A percentile compares a stretch with the other conserved stretches of the same genome.
Evolutionary conservation across 306 rosid genomes (phyloP).

Genomic region (Vigna reflexopilosa): DNA sequence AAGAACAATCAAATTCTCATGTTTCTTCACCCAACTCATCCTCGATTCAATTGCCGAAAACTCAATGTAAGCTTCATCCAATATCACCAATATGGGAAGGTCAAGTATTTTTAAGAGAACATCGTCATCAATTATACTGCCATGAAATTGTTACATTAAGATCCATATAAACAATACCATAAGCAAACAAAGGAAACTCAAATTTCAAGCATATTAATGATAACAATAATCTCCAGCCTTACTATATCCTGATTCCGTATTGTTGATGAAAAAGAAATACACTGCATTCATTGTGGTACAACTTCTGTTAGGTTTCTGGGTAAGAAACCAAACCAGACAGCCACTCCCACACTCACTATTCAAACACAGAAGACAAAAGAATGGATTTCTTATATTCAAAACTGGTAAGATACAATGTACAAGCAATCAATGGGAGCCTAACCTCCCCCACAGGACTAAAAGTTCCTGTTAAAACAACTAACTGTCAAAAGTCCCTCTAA

Average conservation of each 20-base stretch:
- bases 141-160: slow-evolving; percentile 29
- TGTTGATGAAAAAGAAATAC: neutral
- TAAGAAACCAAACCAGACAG: too few relatives aligned
- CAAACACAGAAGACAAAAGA: too few relatives aligned
- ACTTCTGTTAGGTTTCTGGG: neutral
- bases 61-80: slow-evolving; percentile 97
- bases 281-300: neutral
- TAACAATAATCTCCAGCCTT: neutral
- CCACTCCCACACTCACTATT: too few relatives aligned
- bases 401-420: too few relatives aligned
- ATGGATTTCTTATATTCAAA: too few relatives aligned
- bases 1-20: slow-evolving; percentile 89
- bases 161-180: slow-evolving; percentile 24
- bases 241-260: slow-evolving; percentile 1
- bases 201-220: slow-evolving; percentile 16
- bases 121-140: slow-evolving; percentile 84
- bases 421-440: too few relatives aligned
- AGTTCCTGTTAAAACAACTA: too few relatives aligned
- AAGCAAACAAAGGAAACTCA: slow-evolving; percentile 34
- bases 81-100: slow-evolving; percentile 90
- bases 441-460: too few relatives aligned
- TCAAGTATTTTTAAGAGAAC: slow-evolving; percentile 83
- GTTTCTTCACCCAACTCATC: slow-evolving; percentile 93
- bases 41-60: slow-evolving; percentile 71
- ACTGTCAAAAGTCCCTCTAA: too few relatives aligned